Evolutionary conservation across 2,329 filamentous ascomycete species (phyloP).

Genomic region (Pestalotiopsis sp.): DNA sequence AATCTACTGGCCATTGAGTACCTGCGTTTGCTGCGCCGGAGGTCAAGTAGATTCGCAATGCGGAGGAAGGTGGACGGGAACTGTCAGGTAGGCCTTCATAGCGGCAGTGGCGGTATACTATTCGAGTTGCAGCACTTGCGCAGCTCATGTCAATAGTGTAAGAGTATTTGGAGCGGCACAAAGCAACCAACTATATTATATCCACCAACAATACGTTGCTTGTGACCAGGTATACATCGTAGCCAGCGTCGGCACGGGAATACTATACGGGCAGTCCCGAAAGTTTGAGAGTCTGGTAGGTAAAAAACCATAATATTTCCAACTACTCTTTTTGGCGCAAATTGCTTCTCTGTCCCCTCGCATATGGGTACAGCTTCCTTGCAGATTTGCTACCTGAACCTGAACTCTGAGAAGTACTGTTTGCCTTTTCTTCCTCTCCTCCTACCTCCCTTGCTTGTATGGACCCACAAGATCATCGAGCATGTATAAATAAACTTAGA

Average conservation of each 20-base stretch:
- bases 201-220: not conserved
- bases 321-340: not conserved
- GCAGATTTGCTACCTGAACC: not conserved
- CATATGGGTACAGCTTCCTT: not conserved
- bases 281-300: not conserved
- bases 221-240: not conserved
- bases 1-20: too few species aligned
- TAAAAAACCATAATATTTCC: not conserved
- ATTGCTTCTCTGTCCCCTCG: not conserved
- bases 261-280: not conserved
- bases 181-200: too few species aligned
- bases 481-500: not conserved
- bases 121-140: too few species aligned
- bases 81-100: too few species aligned
- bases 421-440: not conserved
- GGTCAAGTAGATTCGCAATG: too few species aligned
- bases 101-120: too few species aligned
- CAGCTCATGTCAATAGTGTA: too few species aligned
- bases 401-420: not conserved
- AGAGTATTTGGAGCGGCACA: too few species aligned
- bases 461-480: not conserved
- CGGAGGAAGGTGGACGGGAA: too few species aligned
- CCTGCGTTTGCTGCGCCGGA: too few species aligned
- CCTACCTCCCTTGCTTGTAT: not conserved
- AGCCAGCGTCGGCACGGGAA: not conserved